Evolutionary conservation across 805 yeast species (phyloP).

Genomic region (Kuraishia floccosa): DNA sequence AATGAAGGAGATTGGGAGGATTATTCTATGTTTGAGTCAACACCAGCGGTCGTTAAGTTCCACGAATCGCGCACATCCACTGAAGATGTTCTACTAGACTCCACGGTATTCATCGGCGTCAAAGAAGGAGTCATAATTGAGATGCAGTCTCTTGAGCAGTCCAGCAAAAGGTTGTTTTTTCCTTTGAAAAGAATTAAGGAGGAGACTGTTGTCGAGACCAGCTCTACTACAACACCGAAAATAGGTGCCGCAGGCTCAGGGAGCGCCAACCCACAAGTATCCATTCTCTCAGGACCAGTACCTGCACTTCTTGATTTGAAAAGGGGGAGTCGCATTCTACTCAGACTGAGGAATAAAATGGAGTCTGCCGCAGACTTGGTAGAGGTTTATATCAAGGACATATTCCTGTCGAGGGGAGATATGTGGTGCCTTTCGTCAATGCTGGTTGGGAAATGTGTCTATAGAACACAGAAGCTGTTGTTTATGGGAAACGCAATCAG

Average conservation of each 20-base stretch:
- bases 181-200: slow-evolving; percentile 23
- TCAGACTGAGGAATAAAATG: slow-evolving; percentile 31
- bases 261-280: slow-evolving; percentile 18
- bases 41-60: slow-evolving; percentile 38
- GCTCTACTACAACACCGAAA: slow-evolving; percentile 1
- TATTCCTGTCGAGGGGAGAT: slow-evolving; percentile 76
- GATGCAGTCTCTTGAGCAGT: slow-evolving; percentile 31
- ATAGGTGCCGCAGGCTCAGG: not conserved
- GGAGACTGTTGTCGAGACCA: slow-evolving; percentile 9
- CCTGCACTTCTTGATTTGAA: slow-evolving; percentile 53
- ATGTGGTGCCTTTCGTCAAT: slow-evolving; percentile 78
- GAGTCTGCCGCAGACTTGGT: slow-evolving; percentile 68
- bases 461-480: slow-evolving; percentile 50
- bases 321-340: slow-evolving; percentile 53
- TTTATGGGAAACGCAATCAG: slow-evolving; percentile 52
- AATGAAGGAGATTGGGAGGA: no score
- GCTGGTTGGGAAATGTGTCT: slow-evolving; percentile 52
- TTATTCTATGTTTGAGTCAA: slow-evolving; percentile 15
- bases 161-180: slow-evolving; percentile 28
- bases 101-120: slow-evolving; percentile 47
- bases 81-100: slow-evolving; percentile 55
- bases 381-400: slow-evolving; percentile 72
- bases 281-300: slow-evolving; percentile 49
- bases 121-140: slow-evolving; percentile 73
- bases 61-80: slow-evolving; percentile 56